Conservation (phyloP, 257 asterid genomes). For the Vinca minor region DNA sequence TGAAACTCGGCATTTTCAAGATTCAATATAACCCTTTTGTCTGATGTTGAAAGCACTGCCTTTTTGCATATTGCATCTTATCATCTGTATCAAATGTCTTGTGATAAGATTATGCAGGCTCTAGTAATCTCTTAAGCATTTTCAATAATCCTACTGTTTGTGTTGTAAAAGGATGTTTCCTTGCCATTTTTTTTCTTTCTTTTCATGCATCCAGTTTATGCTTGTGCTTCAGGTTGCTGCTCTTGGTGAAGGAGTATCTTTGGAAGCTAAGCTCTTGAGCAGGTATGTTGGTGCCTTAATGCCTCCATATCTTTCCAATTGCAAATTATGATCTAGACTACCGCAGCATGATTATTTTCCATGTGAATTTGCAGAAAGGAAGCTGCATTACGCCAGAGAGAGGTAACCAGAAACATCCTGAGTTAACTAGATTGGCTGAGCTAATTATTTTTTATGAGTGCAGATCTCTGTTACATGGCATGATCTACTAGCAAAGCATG, state of each 20-base stretch:
- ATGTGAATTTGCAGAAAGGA: slow-evolving; percentile 64
- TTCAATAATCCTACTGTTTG: background rate
- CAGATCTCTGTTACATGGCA: background rate
- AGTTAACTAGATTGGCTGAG: slow-evolving; percentile 13
- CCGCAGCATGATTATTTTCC: slow-evolving; percentile 17
- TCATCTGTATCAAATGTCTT: background rate
- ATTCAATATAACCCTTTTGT: background rate
- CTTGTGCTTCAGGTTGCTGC: slow-evolving; percentile 70
- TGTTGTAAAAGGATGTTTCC: background rate
- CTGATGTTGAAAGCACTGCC: background rate
- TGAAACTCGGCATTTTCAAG: background rate
- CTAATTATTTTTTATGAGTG: slow-evolving; percentile 2
- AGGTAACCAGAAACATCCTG: slow-evolving; percentile 40
- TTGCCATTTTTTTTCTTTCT: background rate
- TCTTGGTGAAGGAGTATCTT: slow-evolving; percentile 90
- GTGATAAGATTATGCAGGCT: background rate
- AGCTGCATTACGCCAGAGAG: slow-evolving; percentile 91
- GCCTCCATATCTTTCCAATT: slow-evolving; percentile 19
- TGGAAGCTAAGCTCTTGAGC: slow-evolving; percentile 93
- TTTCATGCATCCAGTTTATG: slow-evolving; percentile 1
- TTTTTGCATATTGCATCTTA: background rate
- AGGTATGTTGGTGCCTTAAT: slow-evolving; percentile 36
- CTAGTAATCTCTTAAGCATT: background rate
- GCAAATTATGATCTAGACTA: slow-evolving; percentile 12
- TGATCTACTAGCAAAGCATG: background rate